A percentile compares a stretch with the other conserved stretches of the same genome.
These are phyloP conservation scores for Tephrocybe rancida DNA, from an alignment of 768 basidiomycete genomes.

Conservation along the genomic window DNA sequence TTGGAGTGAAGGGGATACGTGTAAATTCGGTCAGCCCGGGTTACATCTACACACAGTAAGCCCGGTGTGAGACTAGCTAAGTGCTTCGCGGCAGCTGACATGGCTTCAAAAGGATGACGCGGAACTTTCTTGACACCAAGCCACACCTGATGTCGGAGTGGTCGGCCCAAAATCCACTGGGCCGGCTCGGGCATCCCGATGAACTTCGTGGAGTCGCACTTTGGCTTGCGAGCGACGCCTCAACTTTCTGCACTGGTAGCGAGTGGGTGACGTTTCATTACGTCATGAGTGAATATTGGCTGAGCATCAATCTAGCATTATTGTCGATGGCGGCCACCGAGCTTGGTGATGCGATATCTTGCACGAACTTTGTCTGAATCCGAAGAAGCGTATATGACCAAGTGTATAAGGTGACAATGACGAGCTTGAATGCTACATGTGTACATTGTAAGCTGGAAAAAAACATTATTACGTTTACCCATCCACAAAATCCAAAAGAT, in stretches of 20 bases:
- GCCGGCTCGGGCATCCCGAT: conserved; percentile 65
- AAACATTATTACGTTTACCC: no score
- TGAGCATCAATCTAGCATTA: conserved; percentile 13
- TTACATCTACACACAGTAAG: conserved; percentile 66
- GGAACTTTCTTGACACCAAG: conserved; percentile 53
- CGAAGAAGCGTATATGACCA: no score
- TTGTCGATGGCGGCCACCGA: conserved; percentile 23
- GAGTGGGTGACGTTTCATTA: conserved; percentile 37
- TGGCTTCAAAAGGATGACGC: conserved; percentile 53
- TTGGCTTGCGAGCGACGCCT: conserved; percentile 73
- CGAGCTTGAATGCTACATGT: no score
- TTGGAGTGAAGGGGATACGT: conserved; percentile 64
- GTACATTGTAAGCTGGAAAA: no score
- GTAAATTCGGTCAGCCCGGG: conserved; percentile 77
- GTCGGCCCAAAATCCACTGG: conserved; percentile 63
- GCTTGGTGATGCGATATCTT: conserved; percentile 13
- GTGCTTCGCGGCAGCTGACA: not conserved
- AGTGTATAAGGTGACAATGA: no score
- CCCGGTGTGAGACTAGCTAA: not conserved
- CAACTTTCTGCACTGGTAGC: conserved; percentile 75
- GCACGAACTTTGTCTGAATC: no score
- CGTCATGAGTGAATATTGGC: not conserved
- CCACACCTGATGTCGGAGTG: conserved; percentile 58
- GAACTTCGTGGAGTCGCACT: conserved; percentile 68
- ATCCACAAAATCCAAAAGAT: no score